Evolutionary conservation across 1,139 yeast genomes (phyloP).

Genomic region (Suhomyces anneliseae): DNA sequence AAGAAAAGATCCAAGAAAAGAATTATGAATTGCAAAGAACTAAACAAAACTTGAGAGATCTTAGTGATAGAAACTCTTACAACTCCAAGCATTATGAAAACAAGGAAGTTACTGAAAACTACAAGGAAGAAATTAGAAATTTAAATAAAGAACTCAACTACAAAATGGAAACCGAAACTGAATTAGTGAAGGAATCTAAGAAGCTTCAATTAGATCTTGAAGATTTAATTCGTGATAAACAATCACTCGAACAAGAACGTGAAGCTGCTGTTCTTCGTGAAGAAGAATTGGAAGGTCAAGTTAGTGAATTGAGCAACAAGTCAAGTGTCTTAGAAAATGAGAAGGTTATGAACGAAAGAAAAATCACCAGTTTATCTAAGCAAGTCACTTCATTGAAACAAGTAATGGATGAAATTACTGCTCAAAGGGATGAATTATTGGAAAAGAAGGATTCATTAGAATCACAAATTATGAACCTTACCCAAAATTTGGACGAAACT

Average conservation of each 20-base stretch:
- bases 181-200: slow-evolving; percentile 63
- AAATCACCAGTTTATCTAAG: slow-evolving; percentile 46
- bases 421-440: slow-evolving; percentile 51
- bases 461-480: slow-evolving; percentile 42
- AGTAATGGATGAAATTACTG: slow-evolving; percentile 49
- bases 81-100: slow-evolving; percentile 51
- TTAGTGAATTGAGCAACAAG: slow-evolving; percentile 48
- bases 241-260: slow-evolving; percentile 53
- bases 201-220: slow-evolving; percentile 63
- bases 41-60: slow-evolving; percentile 40
- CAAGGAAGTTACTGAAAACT: slow-evolving; percentile 42
- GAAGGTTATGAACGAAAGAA: slow-evolving; percentile 44
- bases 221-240: slow-evolving; percentile 46
- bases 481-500: slow-evolving; percentile 46
- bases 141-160: slow-evolving; percentile 58
- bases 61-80: slow-evolving; percentile 56
- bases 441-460: slow-evolving; percentile 50
- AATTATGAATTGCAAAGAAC: slow-evolving; percentile 55
- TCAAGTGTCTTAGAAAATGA: slow-evolving; percentile 49
- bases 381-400: slow-evolving; percentile 55
- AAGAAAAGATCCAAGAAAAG: slow-evolving; percentile 59
- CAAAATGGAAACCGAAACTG: slow-evolving; percentile 62
- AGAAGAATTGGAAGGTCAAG: slow-evolving; percentile 45
- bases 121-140: slow-evolving; percentile 57
- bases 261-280: slow-evolving; percentile 52